phyloP scores from a whole-genome alignment of 352 stramenopile species.

The Peronospora farinosa region DNA sequence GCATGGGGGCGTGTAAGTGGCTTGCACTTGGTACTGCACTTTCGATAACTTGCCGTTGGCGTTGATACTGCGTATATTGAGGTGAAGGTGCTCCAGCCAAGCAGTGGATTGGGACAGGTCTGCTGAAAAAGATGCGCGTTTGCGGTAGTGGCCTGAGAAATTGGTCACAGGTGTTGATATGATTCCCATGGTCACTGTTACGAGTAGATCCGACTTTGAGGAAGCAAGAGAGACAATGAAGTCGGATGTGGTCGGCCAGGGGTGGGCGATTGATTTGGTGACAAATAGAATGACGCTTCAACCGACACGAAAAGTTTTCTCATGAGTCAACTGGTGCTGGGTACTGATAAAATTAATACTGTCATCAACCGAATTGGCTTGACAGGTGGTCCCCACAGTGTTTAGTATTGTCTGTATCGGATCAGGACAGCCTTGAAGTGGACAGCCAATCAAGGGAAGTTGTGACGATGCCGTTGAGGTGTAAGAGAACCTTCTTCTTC shows the following conservation, averaged over 20 bases:
- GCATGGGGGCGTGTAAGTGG: conserved; percentile 19
- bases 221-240: conserved; percentile 17
- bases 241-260: background rate
- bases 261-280: background rate
- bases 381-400: too few relatives aligned
- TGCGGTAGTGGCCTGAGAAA: conserved; percentile 26
- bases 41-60: background rate
- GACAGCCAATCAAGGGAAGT: too few relatives aligned
- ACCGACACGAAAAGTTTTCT: too few relatives aligned
- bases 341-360: too few relatives aligned
- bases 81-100: conserved; percentile 30
- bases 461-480: too few relatives aligned
- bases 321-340: too few relatives aligned
- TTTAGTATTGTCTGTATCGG: too few relatives aligned
- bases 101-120: conserved; percentile 29
- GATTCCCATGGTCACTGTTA: conserved; percentile 10
- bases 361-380: too few relatives aligned
- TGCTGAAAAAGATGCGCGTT: conserved; percentile 19
- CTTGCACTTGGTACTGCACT: conserved; percentile 26
- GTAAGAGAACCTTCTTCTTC: too few relatives aligned
- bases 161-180: conserved; percentile 22
- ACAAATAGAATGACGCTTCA: too few relatives aligned
- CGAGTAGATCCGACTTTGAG: conserved; percentile 3
- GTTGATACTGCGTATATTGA: conserved; percentile 14
- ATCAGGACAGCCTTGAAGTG: too few relatives aligned